Conservation (phyloP, 2,329 filamentous ascomycete species). For the Apiospora aurea region DNA sequence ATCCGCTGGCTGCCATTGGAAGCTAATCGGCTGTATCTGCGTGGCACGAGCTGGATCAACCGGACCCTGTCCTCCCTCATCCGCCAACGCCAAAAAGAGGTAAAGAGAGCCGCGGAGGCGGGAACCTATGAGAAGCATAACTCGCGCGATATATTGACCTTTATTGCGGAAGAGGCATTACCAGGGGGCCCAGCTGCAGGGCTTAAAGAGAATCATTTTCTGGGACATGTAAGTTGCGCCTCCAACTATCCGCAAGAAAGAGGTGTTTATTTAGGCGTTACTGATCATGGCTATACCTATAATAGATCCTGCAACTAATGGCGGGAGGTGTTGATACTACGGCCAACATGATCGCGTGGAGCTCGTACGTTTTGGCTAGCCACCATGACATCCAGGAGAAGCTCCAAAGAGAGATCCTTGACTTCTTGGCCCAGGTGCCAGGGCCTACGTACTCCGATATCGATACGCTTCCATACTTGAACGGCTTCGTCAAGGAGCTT, state of each 20-base stretch:
- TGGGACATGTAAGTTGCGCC: slow-evolving; percentile 27
- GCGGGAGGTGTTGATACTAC: slow-evolving; percentile 45
- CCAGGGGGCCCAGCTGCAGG: not conserved
- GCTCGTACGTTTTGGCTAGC: slow-evolving; percentile 41
- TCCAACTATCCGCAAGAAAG: slow-evolving; percentile 33
- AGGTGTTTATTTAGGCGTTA: slow-evolving; percentile 31
- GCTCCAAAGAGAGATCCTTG: slow-evolving; percentile 42
- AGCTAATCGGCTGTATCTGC: slow-evolving; percentile 46
- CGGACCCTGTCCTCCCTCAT: slow-evolving; percentile 39
- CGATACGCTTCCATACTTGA: slow-evolving; percentile 41
- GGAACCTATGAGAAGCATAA: not conserved
- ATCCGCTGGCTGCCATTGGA: slow-evolving; percentile 47
- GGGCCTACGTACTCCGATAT: slow-evolving; percentile 39
- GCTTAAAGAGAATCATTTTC: slow-evolving; percentile 4
- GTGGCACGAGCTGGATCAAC: slow-evolving; percentile 40
- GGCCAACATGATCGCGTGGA: slow-evolving; percentile 43
- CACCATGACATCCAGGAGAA: slow-evolving; percentile 41
- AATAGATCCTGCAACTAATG: not conserved
- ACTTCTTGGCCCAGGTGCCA: slow-evolving; percentile 28
- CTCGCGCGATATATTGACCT: slow-evolving; percentile 43
- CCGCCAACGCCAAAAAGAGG: slow-evolving; percentile 35
- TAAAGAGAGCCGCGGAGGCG: slow-evolving; percentile 34
- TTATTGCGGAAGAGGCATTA: slow-evolving; percentile 38
- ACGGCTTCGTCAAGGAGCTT: slow-evolving; percentile 45
- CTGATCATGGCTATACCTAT: slow-evolving; percentile 22